Percentiles rank a stretch among this genome's conserved stretches.
phyloP scores from a whole-genome alignment of 2,329 filamentous ascomycete species.

The Fusarium albosuccineum region DNA sequence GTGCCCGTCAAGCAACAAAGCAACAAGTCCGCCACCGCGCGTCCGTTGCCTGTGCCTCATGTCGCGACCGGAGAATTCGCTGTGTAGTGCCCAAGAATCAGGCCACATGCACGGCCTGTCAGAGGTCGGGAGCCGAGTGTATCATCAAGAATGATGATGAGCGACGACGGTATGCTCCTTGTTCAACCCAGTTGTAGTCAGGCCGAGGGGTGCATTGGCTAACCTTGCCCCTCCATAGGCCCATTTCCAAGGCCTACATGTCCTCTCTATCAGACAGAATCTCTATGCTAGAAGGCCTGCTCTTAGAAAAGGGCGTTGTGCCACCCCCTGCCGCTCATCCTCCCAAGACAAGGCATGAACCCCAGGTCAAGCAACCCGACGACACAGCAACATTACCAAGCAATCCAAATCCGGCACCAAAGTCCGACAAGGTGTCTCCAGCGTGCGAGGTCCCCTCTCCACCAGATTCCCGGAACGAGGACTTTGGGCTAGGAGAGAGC shows the following conservation, averaged over 20 bases:
- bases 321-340: constrained; percentile 66
- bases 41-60: constrained; percentile 68
- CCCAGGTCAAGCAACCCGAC: constrained; percentile 45
- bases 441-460: constrained; percentile 47
- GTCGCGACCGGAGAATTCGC: constrained; percentile 60
- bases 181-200: background rate
- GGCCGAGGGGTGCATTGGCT: constrained; percentile 4
- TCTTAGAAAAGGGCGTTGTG: constrained; percentile 62
- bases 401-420: constrained; percentile 18
- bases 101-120: constrained; percentile 65
- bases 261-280: constrained; percentile 68
- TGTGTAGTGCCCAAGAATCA: constrained; percentile 68
- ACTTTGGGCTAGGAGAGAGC: constrained; percentile 45
- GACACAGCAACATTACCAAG: constrained; percentile 2
- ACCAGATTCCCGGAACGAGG: constrained; percentile 51
- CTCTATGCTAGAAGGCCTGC: constrained; percentile 63
- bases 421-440: constrained; percentile 28
- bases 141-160: constrained; percentile 71
- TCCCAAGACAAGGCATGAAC: constrained; percentile 63
- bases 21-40: constrained; percentile 61
- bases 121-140: constrained; percentile 63
- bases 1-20: constrained; percentile 48
- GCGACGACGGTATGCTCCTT: constrained; percentile 59
- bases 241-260: constrained; percentile 71
- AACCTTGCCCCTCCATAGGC: constrained; percentile 51